A percentile compares a stretch with the other conserved stretches of the same genome.
Conservation (phyloP, 352 stramenopile species). For the Pythium brachiatum region DNA sequence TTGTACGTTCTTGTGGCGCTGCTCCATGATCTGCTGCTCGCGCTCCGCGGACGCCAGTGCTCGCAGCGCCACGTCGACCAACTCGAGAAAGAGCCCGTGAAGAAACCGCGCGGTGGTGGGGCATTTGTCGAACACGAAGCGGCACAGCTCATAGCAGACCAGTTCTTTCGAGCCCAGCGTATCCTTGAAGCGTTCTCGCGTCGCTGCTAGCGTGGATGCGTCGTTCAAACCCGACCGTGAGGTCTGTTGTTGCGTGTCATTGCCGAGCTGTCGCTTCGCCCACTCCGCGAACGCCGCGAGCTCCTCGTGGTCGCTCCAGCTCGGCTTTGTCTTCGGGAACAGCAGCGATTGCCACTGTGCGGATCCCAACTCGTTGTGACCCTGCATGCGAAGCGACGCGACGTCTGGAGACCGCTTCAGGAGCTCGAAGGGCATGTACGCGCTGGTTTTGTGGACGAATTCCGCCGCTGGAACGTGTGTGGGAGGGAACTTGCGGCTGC, state of each 20-base stretch:
- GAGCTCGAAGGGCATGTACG: slow-evolving; percentile 39
- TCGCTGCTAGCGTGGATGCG: background rate
- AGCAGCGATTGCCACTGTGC: slow-evolving; percentile 38
- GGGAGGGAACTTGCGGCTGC: slow-evolving; percentile 38
- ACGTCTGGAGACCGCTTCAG: slow-evolving; percentile 17
- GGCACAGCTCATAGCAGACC: slow-evolving; percentile 43
- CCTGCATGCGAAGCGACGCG: slow-evolving; percentile 24
- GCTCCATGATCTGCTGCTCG: slow-evolving; percentile 34
- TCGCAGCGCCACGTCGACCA: slow-evolving; percentile 28
- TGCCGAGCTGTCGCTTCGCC: slow-evolving; percentile 21
- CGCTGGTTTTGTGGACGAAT: slow-evolving; percentile 24
- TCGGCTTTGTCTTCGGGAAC: slow-evolving; percentile 39
- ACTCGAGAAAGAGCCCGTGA: slow-evolving; percentile 42
- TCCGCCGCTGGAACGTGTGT: slow-evolving; percentile 34
- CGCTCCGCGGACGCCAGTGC: slow-evolving; percentile 34
- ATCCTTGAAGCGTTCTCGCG: slow-evolving; percentile 18
- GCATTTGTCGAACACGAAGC: slow-evolving; percentile 56
- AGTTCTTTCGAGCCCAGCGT: slow-evolving; percentile 32
- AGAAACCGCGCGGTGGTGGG: slow-evolving; percentile 53
- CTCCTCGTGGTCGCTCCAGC: slow-evolving; percentile 28
- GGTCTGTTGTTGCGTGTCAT: background rate
- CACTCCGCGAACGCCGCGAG: slow-evolving; percentile 34
- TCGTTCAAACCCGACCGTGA: background rate
- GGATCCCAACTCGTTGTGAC: slow-evolving; percentile 10
- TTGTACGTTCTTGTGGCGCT: slow-evolving; percentile 44